phyloP scores from a whole-genome alignment of 441 rosid genomes.

The Hura crepitans region DNA sequence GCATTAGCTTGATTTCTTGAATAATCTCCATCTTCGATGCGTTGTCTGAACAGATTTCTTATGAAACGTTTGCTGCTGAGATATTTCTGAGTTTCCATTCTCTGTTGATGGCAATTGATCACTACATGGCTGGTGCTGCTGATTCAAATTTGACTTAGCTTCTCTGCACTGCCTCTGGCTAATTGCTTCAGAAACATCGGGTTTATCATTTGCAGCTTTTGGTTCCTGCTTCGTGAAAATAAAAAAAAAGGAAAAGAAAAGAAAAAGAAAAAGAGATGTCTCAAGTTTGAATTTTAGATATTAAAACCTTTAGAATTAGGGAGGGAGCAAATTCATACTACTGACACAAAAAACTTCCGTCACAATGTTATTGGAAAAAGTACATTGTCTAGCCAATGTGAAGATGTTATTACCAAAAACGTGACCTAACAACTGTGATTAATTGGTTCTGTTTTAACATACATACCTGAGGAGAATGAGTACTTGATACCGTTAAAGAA shows the following conservation, averaged over 20 bases:
- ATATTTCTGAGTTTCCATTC: neutral
- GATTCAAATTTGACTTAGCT: neutral
- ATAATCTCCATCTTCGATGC: conserved; percentile 15
- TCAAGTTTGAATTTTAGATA: too few relatives aligned
- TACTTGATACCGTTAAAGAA: conserved; percentile 34
- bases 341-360: too few relatives aligned
- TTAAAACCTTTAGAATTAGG: too few relatives aligned
- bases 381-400: too few relatives aligned
- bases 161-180: neutral
- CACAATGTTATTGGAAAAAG: too few relatives aligned
- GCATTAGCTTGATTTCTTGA: conserved; percentile 4
- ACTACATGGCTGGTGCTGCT: conserved; percentile 5
- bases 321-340: too few relatives aligned
- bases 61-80: neutral
- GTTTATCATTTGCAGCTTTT: neutral
- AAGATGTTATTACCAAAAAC: too few relatives aligned
- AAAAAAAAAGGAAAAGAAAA: too few relatives aligned
- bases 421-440: too few relatives aligned
- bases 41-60: neutral
- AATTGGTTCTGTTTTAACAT: too few relatives aligned
- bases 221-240: neutral
- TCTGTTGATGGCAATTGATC: conserved; percentile 2
- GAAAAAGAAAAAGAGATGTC: neutral
- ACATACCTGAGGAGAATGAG: conserved; percentile 36
- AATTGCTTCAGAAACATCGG: neutral